Conservation (phyloP, 257 asterid genomes). For the Mentha longifolia region DNA sequence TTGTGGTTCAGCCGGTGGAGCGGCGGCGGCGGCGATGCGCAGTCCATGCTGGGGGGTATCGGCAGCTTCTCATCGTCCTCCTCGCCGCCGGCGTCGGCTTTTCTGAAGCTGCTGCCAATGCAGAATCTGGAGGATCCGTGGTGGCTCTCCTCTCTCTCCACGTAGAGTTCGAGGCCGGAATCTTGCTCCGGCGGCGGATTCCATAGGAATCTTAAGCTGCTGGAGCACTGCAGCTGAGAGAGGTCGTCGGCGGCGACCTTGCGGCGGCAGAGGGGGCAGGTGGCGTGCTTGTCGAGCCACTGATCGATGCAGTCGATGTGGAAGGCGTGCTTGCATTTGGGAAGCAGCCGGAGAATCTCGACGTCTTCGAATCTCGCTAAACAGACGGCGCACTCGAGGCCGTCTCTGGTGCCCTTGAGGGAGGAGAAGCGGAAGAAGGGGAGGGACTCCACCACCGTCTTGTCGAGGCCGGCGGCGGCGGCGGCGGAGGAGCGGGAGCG, state of each 20-base stretch:
- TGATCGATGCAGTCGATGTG: conserved; percentile 63
- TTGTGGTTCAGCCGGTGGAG: conserved; percentile 54
- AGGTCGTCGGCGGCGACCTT: conserved; percentile 48
- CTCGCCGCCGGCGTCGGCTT: neutral
- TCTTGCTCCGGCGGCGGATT: conserved; percentile 36
- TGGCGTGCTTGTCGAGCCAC: conserved; percentile 71
- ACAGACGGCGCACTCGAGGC: conserved; percentile 76
- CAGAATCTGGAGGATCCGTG: conserved; percentile 52
- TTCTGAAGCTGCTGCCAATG: conserved; percentile 44
- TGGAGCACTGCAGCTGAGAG: conserved; percentile 21
- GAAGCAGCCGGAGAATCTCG: conserved; percentile 59
- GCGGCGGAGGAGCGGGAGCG: conserved; percentile 35
- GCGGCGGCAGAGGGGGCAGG: conserved; percentile 71
- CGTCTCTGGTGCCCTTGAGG: conserved; percentile 52
- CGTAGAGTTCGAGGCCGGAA: conserved; percentile 47
- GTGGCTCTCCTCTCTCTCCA: conserved; percentile 50
- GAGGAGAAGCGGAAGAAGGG: conserved; percentile 61
- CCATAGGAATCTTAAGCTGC: conserved; percentile 44
- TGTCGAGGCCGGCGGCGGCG: conserved; percentile 55
- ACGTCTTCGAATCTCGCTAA: conserved; percentile 54
- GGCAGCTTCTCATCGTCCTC: conserved; percentile 47
- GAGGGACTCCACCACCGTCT: conserved; percentile 54
- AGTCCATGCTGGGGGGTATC: conserved; percentile 28
- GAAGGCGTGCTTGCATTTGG: conserved; percentile 67
- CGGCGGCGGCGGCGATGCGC: neutral